These are phyloP conservation scores for Chrysoporthe cubensis DNA, from an alignment of 2,329 filamentous ascomycete genomes.

Conservation along the genomic window DNA sequence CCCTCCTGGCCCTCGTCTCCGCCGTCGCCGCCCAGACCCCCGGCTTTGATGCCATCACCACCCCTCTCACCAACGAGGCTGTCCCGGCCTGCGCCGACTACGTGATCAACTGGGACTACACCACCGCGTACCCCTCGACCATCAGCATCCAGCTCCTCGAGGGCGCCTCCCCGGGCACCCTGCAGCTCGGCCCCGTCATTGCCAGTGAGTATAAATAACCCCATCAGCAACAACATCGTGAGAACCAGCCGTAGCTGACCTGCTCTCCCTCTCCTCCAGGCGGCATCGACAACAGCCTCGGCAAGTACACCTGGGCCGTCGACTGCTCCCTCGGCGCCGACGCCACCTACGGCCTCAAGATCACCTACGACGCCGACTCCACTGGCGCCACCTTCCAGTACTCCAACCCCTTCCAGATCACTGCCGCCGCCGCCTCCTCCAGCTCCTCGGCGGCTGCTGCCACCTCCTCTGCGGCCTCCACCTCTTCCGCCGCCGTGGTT, in stretches of 20 bases:
- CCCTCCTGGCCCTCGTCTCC: conserved; percentile 57
- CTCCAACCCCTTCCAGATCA: conserved; percentile 64
- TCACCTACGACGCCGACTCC: conserved; percentile 48
- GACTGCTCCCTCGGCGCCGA: conserved; percentile 48
- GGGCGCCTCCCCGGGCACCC: conserved; percentile 49
- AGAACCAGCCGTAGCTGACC: too few species aligned
- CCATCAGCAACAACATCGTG: too few species aligned
- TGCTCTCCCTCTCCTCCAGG: conserved; percentile 39
- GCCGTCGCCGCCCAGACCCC: conserved; percentile 57
- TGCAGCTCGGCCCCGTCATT: conserved; percentile 48
- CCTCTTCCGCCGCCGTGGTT: conserved; percentile 31
- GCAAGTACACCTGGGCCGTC: conserved; percentile 57
- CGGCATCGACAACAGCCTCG: conserved; percentile 49
- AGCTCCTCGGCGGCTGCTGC: conserved; percentile 26
- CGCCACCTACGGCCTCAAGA: conserved; percentile 61
- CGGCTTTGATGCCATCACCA: conserved; percentile 59
- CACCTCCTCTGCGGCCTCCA: conserved; percentile 24
- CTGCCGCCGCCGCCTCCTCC: conserved; percentile 33
- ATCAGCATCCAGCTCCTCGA: conserved; percentile 60
- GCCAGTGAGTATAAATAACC: conserved; percentile 50
- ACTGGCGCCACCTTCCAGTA: conserved; percentile 60
- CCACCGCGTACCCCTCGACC: conserved; percentile 45
- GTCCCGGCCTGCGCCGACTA: conserved; percentile 54
- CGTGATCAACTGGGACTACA: conserved; percentile 55
- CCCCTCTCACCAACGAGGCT: conserved; percentile 48